Conservation (phyloP, 2,329 filamentous ascomycete species). For the Aspergillus pseudonomiae region DNA sequence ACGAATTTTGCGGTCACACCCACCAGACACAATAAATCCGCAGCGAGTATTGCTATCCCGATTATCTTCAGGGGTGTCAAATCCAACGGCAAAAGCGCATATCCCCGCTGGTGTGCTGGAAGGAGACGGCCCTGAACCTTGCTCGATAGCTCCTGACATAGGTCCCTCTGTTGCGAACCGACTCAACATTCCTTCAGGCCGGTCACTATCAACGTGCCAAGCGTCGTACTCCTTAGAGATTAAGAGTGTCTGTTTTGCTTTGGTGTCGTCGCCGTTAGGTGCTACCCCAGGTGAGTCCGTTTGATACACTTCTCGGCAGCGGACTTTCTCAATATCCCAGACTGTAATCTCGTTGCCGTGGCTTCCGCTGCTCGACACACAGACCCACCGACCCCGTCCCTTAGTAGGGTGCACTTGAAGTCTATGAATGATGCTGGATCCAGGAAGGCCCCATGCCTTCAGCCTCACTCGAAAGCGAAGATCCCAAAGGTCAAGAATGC, state of each 20-base stretch:
- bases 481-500: constrained; percentile 93
- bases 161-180: constrained; percentile 67
- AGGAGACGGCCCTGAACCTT: constrained; percentile 33
- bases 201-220: constrained; percentile 88
- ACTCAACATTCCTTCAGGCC: constrained; percentile 80
- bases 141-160: constrained; percentile 60
- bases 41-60: constrained; percentile 60
- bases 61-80: constrained; percentile 70
- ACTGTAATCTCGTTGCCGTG: constrained; percentile 83
- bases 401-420: constrained; percentile 77
- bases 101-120: constrained; percentile 54
- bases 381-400: constrained; percentile 80
- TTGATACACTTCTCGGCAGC: constrained; percentile 87
- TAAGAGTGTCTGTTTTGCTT: constrained; percentile 22
- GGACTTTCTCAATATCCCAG: constrained; percentile 90
- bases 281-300: constrained; percentile 43
- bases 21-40: constrained; percentile 83
- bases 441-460: constrained; percentile 84
- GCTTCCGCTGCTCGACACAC: constrained; percentile 83
- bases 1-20: constrained; percentile 85
- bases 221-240: constrained; percentile 69
- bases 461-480: constrained; percentile 88
- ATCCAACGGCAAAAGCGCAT: constrained; percentile 72
- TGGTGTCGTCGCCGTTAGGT: constrained; percentile 45
- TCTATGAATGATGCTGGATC: constrained; percentile 77